Base-by-base conservation (phyloP, 1,139 yeast genomes). In the Nakaseomyces delphensis region DNA sequence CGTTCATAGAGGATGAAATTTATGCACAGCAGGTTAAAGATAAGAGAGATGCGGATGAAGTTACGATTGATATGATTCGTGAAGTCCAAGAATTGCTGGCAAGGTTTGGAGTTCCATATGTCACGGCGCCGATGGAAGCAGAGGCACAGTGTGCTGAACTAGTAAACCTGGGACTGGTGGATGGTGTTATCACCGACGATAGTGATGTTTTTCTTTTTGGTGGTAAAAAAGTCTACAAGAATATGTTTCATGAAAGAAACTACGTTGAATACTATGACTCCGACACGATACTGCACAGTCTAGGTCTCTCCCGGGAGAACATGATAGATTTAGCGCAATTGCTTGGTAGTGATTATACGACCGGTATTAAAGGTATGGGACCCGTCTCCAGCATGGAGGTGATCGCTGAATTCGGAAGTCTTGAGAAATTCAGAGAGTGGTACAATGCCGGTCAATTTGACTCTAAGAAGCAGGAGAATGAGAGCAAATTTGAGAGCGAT, bases 121-220 rank as follows among this genome's bases (percentile, higher is more conserved):
- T 91, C 6, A 85, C 96, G 0, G 96, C 97, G 0, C 97, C 97
- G 0, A 86, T 85, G 86, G 98, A 91, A 63, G 98, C 98, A 1
- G 98, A 91, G 66, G 96, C 97, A 0, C 98, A 91, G 57, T 91
- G 98, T 64, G 96, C 96, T 0, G 85, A 80, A 51, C 65, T 91
- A 9, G 63, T 76, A 40, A 62, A 64, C 20, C 61, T 86, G 14
- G 76, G 75, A 0, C 68, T 91, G 19, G 96, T 91, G 2, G 98
- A 93, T 62, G 99, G 98, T 0, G 83, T 91, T 16, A 81, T 93
- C 15, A 93, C 98, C 0, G 99, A 93, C 61, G 99, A 93, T 68
- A 85, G 96, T 53, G 99, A 93, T 72, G 87, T 95, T 42, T 91
- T 93, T 54, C 64, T 93, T 36, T 93, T 93, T 67, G 98, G 97